Percentiles rank a stretch among this genome's conserved stretches.
Conservation (phyloP, 2,329 filamentous ascomycete species). For the Paracorniculantispora psalliotae region DNA sequence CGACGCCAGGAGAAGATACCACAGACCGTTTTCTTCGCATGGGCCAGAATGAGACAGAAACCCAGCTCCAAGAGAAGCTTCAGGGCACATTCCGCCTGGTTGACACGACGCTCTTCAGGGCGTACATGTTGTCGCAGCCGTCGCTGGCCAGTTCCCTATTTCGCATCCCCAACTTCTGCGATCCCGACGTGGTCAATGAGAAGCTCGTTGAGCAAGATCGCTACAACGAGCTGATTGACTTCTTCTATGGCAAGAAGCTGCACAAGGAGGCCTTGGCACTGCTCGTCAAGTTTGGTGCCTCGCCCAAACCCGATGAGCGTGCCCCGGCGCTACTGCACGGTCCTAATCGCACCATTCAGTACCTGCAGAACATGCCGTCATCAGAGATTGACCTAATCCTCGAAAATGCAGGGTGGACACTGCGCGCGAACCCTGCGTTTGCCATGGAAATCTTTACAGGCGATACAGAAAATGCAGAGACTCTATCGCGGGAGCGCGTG, state of each 20-base stretch:
- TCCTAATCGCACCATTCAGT: constrained; percentile 76
- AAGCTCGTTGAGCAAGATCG: constrained; percentile 82
- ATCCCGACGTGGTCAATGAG: constrained; percentile 91
- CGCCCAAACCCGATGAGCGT: constrained; percentile 44
- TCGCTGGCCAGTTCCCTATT: constrained; percentile 84
- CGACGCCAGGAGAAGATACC: constrained; percentile 42
- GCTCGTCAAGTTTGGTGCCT: constrained; percentile 72
- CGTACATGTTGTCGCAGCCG: constrained; percentile 89
- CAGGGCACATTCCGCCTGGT: constrained; percentile 75
- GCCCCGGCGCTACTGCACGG: constrained; percentile 60
- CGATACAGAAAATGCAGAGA: constrained; percentile 93
- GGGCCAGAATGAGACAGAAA: constrained; percentile 42
- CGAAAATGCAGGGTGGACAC: constrained; percentile 85
- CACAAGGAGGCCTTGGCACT: constrained; percentile 83
- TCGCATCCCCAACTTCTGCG: constrained; percentile 94
- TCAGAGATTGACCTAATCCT: constrained; percentile 87
- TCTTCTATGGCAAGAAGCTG: constrained; percentile 90
- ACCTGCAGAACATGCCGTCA: constrained; percentile 82
- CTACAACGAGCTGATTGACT: constrained; percentile 94
- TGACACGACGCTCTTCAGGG: constrained; percentile 89
- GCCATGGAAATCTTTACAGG: constrained; percentile 92
- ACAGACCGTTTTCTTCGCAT: constrained; percentile 54
- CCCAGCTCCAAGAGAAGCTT: constrained; percentile 65
- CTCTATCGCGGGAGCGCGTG: constrained; percentile 71
- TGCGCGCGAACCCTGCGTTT: constrained; percentile 64